phyloP scores from a whole-genome alignment of 768 basidiomycete genomes.

The Trametes elegans region DNA sequence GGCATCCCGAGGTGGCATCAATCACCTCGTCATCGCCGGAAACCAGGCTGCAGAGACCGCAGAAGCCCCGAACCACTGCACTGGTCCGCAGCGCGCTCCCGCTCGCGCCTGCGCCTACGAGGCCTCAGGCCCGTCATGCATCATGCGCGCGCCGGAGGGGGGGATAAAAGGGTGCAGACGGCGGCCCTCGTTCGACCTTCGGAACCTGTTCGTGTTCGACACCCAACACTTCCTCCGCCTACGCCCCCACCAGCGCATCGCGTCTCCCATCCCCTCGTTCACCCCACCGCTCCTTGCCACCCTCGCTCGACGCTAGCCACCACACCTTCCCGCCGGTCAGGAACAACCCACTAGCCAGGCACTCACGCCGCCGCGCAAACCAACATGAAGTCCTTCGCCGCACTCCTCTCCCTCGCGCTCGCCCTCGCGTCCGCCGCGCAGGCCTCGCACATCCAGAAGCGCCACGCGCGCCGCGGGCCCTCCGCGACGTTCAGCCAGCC shows the following conservation, averaged over 20 bases:
- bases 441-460: conserved; percentile 16
- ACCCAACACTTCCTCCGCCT: background rate
- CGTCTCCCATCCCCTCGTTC: background rate
- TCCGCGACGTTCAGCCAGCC: conserved; percentile 21
- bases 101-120: background rate
- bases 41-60: conserved; percentile 4
- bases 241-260: background rate
- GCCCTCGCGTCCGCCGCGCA: conserved; percentile 21
- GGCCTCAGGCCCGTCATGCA: background rate
- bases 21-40: conserved; percentile 11
- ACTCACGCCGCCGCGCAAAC: too few relatives aligned
- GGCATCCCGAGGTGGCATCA: too few relatives aligned
- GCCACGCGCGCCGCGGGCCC: conserved; percentile 21
- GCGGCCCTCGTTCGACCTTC: background rate
- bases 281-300: conserved; percentile 6
- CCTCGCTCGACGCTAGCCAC: too few relatives aligned
- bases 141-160: background rate
- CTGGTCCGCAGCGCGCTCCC: background rate
- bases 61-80: background rate
- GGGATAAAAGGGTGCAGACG: conserved; percentile 1
- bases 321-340: conserved; percentile 13
- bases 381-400: conserved; percentile 26
- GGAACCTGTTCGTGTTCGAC: conserved; percentile 7
- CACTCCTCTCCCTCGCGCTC: conserved; percentile 26
- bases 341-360: conserved; percentile 2